Base-by-base conservation (phyloP, 768 basidiomycete species). In the Agaricus sinodeliciosus region DNA sequence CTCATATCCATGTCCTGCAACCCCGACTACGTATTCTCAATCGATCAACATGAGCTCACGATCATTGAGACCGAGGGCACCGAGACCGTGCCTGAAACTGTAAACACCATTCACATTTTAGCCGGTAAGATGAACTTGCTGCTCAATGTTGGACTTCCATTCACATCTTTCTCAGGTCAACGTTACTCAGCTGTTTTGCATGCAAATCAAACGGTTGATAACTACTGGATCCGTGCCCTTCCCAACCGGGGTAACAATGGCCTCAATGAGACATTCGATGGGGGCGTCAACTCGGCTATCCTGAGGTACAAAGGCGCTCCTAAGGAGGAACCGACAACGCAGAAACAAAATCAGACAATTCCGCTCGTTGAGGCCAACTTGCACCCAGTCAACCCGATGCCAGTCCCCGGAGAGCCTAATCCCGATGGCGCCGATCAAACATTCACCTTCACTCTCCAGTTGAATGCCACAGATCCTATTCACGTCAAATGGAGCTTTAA, bases 21-120 rank as follows among this genome's bases (percentile, higher is more conserved):
- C 11, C 73, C 59, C 65, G 67, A 67, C 55, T 72, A 67, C 57
- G 58, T 56, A 2, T 73, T 80, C 65, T 72, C 69, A 4, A 77
- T 79, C 54, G 74, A 77, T 40, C 61, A 63, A 3, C 78, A 79
- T 58, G 61, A 60, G 6, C 58, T 79, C 54, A 62, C 57, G 22
- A 65, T 77, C 47, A 72, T 71, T 36, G 69, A 68, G 57, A 65
- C 62, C 2, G 74, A 73, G 22, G 70, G 69, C 9, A 57, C 58
- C 26, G 59, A 62, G 25, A 60, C 59, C 2, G 37, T 52, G n/a
- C 64, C 62, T 15, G 22, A 60, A 13, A 48, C 46, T 13, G 72
- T 75, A 3, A 72, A 74, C 46, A 67, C 65, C 19, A 47, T 58
- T 11, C 51, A 56, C 9, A 58, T 58, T 19, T 54, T 58, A 13